Evolutionary conservation across 306 rosid genomes (phyloP).

Genomic region (Sindora glabra): DNA sequence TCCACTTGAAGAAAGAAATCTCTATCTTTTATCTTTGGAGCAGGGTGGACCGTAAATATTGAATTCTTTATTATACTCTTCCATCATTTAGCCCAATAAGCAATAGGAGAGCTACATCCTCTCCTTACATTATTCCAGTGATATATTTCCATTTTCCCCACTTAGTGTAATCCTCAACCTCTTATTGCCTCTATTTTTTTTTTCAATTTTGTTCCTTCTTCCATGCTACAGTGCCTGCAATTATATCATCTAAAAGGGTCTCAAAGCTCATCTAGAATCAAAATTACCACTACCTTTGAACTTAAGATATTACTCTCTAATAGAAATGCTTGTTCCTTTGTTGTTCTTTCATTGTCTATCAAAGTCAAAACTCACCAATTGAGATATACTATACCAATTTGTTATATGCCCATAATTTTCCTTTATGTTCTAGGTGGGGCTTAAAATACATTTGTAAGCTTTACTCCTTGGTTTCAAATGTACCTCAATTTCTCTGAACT

Average conservation of each 20-base stretch:
- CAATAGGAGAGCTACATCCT: background rate
- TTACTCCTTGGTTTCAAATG: background rate
- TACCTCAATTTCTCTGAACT: background rate
- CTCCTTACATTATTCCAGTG: background rate
- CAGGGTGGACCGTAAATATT: background rate
- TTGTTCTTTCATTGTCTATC: too few species aligned
- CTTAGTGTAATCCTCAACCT: background rate
- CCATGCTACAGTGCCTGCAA: background rate
- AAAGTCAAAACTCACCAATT: background rate
- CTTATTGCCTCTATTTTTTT: background rate
- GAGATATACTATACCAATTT: background rate
- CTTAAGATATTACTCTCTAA: too few species aligned
- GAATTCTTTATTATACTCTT: background rate
- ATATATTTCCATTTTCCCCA: background rate
- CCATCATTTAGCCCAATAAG: background rate
- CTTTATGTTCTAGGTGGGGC: background rate
- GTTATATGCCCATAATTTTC: background rate
- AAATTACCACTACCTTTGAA: background rate
- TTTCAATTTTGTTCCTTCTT: background rate
- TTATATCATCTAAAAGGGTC: background rate
- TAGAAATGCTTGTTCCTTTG: too few species aligned
- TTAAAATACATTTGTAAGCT: background rate
- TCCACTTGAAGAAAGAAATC: background rate
- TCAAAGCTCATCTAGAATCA: background rate
- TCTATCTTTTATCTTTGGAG: background rate